A percentile compares a stretch with the other conserved stretches of the same genome.
Conservation (phyloP, 2,329 filamentous ascomycete species). For the Penicillium sp. region DNA sequence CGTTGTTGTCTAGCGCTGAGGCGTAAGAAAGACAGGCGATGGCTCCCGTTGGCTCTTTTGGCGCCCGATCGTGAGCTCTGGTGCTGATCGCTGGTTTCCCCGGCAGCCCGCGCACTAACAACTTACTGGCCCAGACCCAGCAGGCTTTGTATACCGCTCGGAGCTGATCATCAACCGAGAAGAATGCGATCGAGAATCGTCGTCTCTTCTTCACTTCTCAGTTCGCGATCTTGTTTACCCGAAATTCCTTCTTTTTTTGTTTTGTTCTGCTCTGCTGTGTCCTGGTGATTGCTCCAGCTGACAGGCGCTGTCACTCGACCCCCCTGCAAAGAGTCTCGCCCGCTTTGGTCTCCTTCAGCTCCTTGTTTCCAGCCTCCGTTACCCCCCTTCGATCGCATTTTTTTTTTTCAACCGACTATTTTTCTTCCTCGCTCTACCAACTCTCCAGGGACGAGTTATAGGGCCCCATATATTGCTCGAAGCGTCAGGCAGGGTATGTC, state of each 20-base stretch:
- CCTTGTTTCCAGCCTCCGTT: constrained; percentile 1
- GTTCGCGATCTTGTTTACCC: neutral
- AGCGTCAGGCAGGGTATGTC: constrained; percentile 11
- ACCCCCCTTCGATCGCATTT: constrained; percentile 2
- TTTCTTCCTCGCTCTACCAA: neutral
- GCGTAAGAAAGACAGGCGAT: constrained; percentile 2
- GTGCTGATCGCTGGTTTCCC: constrained; percentile 23
- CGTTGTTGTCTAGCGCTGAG: neutral
- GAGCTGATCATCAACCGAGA: neutral
- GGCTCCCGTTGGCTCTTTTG: constrained; percentile 14
- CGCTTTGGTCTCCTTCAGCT: constrained; percentile 10
- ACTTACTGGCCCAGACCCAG: constrained; percentile 5
- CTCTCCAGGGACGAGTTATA: neutral
- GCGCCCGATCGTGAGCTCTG: constrained; percentile 16
- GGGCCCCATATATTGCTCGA: neutral
- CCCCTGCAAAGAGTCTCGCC: neutral
- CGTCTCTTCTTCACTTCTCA: neutral
- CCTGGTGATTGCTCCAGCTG: constrained; percentile 19
- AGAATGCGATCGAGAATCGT: constrained; percentile 9
- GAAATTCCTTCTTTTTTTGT: neutral
- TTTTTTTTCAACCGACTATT: neutral
- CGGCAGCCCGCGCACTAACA: constrained; percentile 21
- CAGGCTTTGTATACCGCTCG: constrained; percentile 10
- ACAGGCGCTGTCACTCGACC: constrained; percentile 16
- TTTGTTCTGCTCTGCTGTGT: neutral